Percentiles rank a stretch among this genome's conserved stretches.
Conservation (phyloP, 2,329 filamentous ascomycete genomes). For the Cryphonectria japonica region DNA sequence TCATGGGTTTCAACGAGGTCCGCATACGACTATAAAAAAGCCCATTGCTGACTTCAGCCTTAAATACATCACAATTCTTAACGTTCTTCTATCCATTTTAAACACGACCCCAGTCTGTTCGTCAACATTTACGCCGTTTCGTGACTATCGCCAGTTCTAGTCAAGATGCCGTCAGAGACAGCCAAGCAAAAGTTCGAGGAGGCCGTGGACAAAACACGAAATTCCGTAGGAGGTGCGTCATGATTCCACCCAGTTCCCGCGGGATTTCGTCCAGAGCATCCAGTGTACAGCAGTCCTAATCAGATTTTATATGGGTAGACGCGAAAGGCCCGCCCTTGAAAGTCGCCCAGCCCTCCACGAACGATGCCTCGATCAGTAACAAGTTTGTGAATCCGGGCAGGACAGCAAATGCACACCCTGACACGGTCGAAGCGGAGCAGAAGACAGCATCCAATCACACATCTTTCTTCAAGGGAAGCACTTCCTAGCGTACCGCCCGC, state of each 20-base stretch:
- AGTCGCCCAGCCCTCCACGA: slow-evolving; percentile 18
- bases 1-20: background rate
- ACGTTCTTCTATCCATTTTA: background rate
- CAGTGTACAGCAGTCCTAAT: background rate
- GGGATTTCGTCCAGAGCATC: too few relatives aligned
- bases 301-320: background rate
- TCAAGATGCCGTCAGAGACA: slow-evolving; percentile 10
- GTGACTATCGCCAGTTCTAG: background rate
- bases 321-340: slow-evolving; percentile 22
- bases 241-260: background rate
- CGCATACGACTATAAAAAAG: background rate
- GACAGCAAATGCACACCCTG: slow-evolving; percentile 15
- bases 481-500: background rate
- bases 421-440: slow-evolving; percentile 17
- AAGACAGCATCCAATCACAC: slow-evolving; percentile 7
- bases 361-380: slow-evolving; percentile 27
- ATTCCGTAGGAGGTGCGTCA: slow-evolving; percentile 18
- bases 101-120: background rate
- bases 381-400: slow-evolving; percentile 22
- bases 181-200: slow-evolving; percentile 24
- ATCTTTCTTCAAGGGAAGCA: slow-evolving; percentile 25
- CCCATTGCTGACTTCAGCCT: background rate
- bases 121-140: background rate
- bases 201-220: slow-evolving; percentile 19
- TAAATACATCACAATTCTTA: background rate